A percentile compares a stretch with the other conserved stretches of the same genome.
Conservation (phyloP, 2,329 filamentous ascomycete genomes). For the Ophiostoma perfectum region DNA sequence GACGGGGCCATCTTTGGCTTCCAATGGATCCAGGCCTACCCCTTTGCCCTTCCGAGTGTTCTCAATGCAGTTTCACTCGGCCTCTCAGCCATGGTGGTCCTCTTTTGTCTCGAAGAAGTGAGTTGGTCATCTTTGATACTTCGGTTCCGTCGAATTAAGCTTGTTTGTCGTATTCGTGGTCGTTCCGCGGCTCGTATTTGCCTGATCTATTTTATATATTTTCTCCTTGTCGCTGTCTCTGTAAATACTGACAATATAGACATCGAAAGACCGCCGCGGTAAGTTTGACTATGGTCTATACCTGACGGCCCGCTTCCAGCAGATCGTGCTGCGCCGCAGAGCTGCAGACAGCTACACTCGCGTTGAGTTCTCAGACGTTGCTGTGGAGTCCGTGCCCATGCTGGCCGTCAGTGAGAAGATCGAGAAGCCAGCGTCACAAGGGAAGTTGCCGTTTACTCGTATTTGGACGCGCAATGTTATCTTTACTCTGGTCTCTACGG, state of each 20-base stretch:
- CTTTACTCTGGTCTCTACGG: slow-evolving; percentile 55
- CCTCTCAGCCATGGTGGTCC: slow-evolving; percentile 48
- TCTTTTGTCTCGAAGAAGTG: slow-evolving; percentile 63
- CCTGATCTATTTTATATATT: not conserved
- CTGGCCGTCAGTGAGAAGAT: not conserved
- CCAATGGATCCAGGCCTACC: slow-evolving; percentile 59
- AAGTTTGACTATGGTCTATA: slow-evolving; percentile 44
- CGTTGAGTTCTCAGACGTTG: slow-evolving; percentile 3
- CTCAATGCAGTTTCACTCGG: slow-evolving; percentile 49
- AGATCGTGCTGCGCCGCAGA: not conserved
- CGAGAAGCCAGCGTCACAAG: not conserved
- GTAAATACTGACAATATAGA: slow-evolving; percentile 33
- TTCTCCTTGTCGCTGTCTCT: not conserved
- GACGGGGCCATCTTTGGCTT: slow-evolving; percentile 54
- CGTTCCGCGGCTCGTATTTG: not conserved
- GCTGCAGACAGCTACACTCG: slow-evolving; percentile 8
- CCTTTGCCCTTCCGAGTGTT: slow-evolving; percentile 65
- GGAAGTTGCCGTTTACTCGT: slow-evolving; percentile 36
- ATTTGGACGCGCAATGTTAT: slow-evolving; percentile 47
- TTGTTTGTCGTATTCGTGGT: not conserved
- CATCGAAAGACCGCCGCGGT: slow-evolving; percentile 41
- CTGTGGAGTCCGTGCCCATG: slow-evolving; percentile 7
- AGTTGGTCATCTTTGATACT: slow-evolving; percentile 19
- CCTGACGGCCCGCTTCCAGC: slow-evolving; percentile 26
- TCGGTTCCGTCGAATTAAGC: not conserved